A percentile compares a stretch with the other conserved stretches of the same genome.
phyloP scores from a whole-genome alignment of 306 rosid genomes.

The cucumber (Cucumis sativus) region Cucumber_9930_V3 NC_026656.2:15802501-15803000 shows the following conservation, averaged over 20 bases:
- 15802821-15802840: conserved; percentile 66
- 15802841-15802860: conserved; percentile 37
- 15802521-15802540: background rate
- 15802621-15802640: background rate
- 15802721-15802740: background rate
- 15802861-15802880: conserved; percentile 60
- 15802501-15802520: background rate
- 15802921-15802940: conserved; percentile 63
- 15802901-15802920: conserved; percentile 56
- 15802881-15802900: conserved; percentile 28
- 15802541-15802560: background rate
- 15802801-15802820: conserved; percentile 48
- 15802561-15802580: background rate
- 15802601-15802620: background rate
- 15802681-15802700: background rate
- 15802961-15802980: conserved; percentile 40
- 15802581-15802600: background rate
- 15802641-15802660: background rate
- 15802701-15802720: background rate
- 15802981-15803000: conserved; percentile 74
- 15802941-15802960: conserved; percentile 30
- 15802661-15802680: background rate
- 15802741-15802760: conserved; percentile 42
- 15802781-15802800: conserved; percentile 52
- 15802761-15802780: conserved; percentile 80